phyloP scores from a whole-genome alignment of 441 rosid genomes.

The Jatropha multifida region DNA sequence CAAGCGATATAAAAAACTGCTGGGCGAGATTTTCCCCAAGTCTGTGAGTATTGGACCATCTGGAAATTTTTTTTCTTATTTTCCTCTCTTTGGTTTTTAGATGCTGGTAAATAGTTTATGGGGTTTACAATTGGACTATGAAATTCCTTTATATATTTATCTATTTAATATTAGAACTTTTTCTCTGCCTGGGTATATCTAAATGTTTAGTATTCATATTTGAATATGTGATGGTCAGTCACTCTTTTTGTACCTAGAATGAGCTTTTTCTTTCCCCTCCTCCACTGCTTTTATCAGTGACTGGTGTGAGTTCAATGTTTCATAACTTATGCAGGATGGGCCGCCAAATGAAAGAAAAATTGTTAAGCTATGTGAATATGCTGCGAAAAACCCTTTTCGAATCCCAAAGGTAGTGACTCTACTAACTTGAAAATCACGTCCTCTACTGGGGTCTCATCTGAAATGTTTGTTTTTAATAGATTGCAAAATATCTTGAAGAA shows the following conservation, averaged over 20 bases:
- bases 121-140: neutral
- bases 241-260: neutral
- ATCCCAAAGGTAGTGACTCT: conserved; percentile 73
- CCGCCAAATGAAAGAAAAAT: conserved; percentile 83
- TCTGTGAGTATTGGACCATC: conserved; percentile 52
- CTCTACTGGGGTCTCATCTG: conserved; percentile 11
- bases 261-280: neutral
- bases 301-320: conserved; percentile 5
- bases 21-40: conserved; percentile 90
- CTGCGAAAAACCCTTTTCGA: conserved; percentile 83
- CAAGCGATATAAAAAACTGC: conserved; percentile 93
- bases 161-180: neutral
- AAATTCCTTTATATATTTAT: neutral
- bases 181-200: neutral
- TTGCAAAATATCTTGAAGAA: conserved; percentile 91
- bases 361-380: conserved; percentile 89
- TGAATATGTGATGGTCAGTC: neutral
- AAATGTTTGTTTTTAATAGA: conserved; percentile 42
- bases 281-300: neutral
- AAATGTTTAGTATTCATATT: neutral
- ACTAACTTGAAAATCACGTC: conserved; percentile 13
- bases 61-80: neutral
- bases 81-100: conserved; percentile 1
- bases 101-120: neutral
- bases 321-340: conserved; percentile 55